These are phyloP conservation scores for Cryptosporidium xiaoi DNA, from an alignment of 169 alveolate species.

Conservation along the genomic window DNA sequence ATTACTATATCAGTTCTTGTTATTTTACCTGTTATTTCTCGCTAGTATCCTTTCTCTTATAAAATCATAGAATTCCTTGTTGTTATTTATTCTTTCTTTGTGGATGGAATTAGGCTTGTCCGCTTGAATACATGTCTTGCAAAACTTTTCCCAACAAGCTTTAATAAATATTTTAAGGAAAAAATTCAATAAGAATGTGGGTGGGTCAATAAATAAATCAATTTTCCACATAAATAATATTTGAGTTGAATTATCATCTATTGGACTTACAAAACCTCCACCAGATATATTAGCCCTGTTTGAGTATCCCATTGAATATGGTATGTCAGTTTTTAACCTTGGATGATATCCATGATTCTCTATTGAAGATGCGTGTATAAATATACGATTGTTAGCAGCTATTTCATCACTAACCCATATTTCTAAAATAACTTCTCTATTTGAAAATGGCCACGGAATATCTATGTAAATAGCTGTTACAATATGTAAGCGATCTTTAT, in stretches of 20 bases:
- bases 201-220: slow-evolving; percentile 53
- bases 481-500: slow-evolving; percentile 41
- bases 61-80: slow-evolving; percentile 41
- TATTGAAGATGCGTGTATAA: slow-evolving; percentile 67
- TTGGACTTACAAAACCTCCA: slow-evolving; percentile 66
- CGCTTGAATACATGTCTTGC: slow-evolving; percentile 32
- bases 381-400: slow-evolving; percentile 48
- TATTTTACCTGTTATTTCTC: background rate
- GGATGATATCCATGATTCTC: slow-evolving; percentile 66
- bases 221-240: slow-evolving; percentile 57
- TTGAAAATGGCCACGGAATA: slow-evolving; percentile 70
- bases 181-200: slow-evolving; percentile 24
- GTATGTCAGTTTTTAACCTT: slow-evolving; percentile 53
- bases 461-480: slow-evolving; percentile 55
- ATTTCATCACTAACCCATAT: slow-evolving; percentile 72
- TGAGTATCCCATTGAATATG: slow-evolving; percentile 18
- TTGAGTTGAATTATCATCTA: slow-evolving; percentile 11
- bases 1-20: too few species aligned
- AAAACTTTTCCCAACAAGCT: slow-evolving; percentile 70
- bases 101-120: slow-evolving; percentile 46
- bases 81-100: slow-evolving; percentile 34
- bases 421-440: slow-evolving; percentile 58
- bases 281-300: slow-evolving; percentile 60
- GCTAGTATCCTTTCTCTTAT: slow-evolving; percentile 15
- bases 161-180: slow-evolving; percentile 40